Evolutionary conservation across 1,139 yeast genomes (phyloP).

Genomic region (Suhomyces choctaworum): DNA sequence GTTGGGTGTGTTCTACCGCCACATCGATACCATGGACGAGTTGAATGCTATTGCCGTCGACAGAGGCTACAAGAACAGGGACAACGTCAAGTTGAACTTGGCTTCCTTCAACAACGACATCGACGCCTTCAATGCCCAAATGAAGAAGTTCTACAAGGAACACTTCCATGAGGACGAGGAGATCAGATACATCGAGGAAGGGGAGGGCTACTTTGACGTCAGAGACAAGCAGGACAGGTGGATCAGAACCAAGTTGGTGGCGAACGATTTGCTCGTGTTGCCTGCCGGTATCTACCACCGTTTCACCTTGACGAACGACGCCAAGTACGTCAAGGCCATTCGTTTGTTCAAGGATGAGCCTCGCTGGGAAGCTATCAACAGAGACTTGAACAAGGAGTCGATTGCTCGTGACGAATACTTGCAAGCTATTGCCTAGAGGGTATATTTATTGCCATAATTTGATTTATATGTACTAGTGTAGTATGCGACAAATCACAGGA

Average conservation of each 20-base stretch:
- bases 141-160: constrained; percentile 74
- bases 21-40: constrained; percentile 51
- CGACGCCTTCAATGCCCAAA: constrained; percentile 59
- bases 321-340: constrained; percentile 69
- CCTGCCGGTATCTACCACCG: constrained; percentile 96
- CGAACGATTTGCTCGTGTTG: constrained; percentile 68
- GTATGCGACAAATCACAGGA: no score
- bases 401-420: constrained; percentile 37
- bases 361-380: constrained; percentile 87
- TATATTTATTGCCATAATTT: no score
- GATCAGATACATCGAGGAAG: constrained; percentile 84
- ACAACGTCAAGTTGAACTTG: constrained; percentile 62
- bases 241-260: constrained; percentile 69
- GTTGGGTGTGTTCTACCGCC: constrained; percentile 71
- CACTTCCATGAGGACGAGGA: constrained; percentile 98
- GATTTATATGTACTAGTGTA: no score
- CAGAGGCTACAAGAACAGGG: constrained; percentile 79
- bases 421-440: constrained; percentile 28
- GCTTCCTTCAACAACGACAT: constrained; percentile 65
- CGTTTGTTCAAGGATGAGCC: constrained; percentile 93
- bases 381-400: constrained; percentile 39
- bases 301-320: constrained; percentile 65
- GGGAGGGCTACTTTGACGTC: constrained; percentile 91
- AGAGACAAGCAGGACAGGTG: constrained; percentile 68
- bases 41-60: constrained; percentile 68